A percentile compares a stretch with the other conserved stretches of the same genome.
These are phyloP conservation scores for Hansfordia pulvinata DNA, from an alignment of 2,329 filamentous ascomycete species.

Conservation along the genomic window DNA sequence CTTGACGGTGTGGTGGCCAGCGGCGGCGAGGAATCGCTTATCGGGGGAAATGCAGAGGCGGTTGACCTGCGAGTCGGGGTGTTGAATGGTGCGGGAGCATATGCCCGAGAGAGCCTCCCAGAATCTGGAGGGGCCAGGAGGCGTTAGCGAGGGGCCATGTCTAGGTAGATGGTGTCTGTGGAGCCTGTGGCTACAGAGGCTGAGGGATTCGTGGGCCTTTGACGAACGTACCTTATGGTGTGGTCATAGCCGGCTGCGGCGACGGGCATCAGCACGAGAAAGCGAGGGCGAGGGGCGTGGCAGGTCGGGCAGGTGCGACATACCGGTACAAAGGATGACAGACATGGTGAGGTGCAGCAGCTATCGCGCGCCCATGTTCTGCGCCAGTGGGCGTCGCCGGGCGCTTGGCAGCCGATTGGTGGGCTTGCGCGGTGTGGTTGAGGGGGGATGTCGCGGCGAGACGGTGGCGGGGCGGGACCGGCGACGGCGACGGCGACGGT, in stretches of 20 bases:
- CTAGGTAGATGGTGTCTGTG: conserved; percentile 1
- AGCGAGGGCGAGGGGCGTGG: conserved; percentile 1
- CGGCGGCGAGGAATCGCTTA: conserved; percentile 88
- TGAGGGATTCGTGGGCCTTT: too few relatives aligned
- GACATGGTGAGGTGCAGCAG: too few relatives aligned
- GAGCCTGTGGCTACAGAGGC: neutral
- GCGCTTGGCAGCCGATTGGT: too few relatives aligned
- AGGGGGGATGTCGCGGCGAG: too few relatives aligned
- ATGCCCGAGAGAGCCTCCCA: conserved; percentile 98
- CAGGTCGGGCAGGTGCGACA: conserved; percentile 5
- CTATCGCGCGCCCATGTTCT: too few relatives aligned
- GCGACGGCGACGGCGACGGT: too few relatives aligned
- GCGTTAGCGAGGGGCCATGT: too few relatives aligned
- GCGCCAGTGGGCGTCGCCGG: too few relatives aligned
- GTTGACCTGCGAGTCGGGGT: conserved; percentile 97
- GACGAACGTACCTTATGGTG: conserved; percentile 49
- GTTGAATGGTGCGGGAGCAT: conserved; percentile 94
- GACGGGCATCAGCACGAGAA: conserved; percentile 7
- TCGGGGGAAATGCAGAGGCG: conserved; percentile 96
- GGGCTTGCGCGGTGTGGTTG: too few relatives aligned
- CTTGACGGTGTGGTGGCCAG: conserved; percentile 72
- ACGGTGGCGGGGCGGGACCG: too few relatives aligned
- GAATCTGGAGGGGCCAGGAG: conserved; percentile 52
- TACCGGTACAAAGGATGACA: conserved; percentile 50
- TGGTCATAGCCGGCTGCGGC: conserved; percentile 45